Evolutionary conservation across 768 basidiomycete genomes (phyloP).

Genomic region (Hygrocybe punicea): DNA sequence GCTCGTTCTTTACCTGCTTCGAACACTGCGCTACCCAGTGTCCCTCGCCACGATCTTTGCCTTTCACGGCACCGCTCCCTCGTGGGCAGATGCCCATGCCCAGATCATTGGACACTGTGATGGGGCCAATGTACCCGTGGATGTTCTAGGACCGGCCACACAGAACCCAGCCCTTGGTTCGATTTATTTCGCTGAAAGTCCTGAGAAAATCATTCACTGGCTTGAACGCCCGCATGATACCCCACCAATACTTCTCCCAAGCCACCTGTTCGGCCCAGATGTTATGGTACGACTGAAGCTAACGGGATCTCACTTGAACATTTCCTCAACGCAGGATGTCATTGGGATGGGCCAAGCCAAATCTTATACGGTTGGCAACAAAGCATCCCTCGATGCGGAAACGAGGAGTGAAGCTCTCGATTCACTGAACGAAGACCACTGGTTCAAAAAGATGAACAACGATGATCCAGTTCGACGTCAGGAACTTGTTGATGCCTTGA

Average conservation of each 20-base stretch:
- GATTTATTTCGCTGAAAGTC: conserved; percentile 9
- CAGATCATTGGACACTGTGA: conserved; percentile 11
- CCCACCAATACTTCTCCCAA: conserved; percentile 6
- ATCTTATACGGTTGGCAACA: conserved; percentile 7
- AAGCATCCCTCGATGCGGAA: not conserved
- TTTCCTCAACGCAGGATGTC: not conserved
- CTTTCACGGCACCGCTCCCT: not conserved
- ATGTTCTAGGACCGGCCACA: conserved; percentile 9
- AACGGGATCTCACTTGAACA: not conserved
- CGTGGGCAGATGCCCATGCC: conserved; percentile 4
- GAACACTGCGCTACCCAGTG: conserved; percentile 2
- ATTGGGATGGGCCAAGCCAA: conserved; percentile 15
- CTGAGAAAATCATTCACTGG: conserved; percentile 10
- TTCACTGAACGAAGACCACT: conserved; percentile 11
- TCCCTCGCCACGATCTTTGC: not conserved
- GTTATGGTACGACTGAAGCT: not conserved
- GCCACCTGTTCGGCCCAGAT: conserved; percentile 13
- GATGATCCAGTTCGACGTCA: conserved; percentile 8
- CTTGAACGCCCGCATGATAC: not conserved
- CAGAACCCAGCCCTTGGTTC: conserved; percentile 14
- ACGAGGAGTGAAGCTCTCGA: conserved; percentile 5
- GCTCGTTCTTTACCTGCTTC: conserved; percentile 5
- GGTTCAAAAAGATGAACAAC: conserved; percentile 8
- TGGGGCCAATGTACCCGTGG: conserved; percentile 8
- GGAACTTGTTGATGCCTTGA: conserved; percentile 14